Evolutionary conservation across 768 basidiomycete genomes (phyloP), one percentile per base, ranked within the genome.

Genomic region (Mycena galericulata): DNA sequence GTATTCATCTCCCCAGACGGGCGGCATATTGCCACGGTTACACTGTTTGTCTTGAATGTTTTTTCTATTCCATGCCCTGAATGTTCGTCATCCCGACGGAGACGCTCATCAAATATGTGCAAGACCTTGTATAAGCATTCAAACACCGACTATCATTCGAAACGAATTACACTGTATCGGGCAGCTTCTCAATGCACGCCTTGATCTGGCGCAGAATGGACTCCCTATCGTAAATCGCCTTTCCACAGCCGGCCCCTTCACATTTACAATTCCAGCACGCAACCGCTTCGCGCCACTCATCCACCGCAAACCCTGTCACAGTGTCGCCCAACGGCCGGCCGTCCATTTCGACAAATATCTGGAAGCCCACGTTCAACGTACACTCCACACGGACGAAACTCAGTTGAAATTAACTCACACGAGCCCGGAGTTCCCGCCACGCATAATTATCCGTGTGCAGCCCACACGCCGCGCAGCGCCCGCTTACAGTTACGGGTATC

Each of bases 331-430:
- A 64, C 30, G 86, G 81, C 18, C 84, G 79, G 1, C 40, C 56
- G 66, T 87, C 86, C 79, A 87, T 81, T 79, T 85, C 85, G 59
- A 73, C 38, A 4, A 79, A 60, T 51, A 86, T 77, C 32, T 72
- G 22, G 0, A n/a, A 3, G 20, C 38, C 41, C 11, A 1, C n/a
- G 26, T 20, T 59, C 36, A 64, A 32, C 10, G 3, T 24, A 38
- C 15, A 24, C n/a, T 4, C 49, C 20, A 12, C 51, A 6, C 24
- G 4, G 17, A 17, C 10, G n/a, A 49, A 4, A 5, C 10, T 29
- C 7, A 4, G 10, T 26, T 20, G 27, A 8, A 9, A 22, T 7
- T 34, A 5, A 72, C 70, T 60, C 66, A 68, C 70, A 10, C 70
- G 67, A 12, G 67, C 62, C 17, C 66, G 61, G n/a, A 65, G 68